Conservation (phyloP, 352 stramenopile genomes). For the Phytophthora agathidicida region DNA sequence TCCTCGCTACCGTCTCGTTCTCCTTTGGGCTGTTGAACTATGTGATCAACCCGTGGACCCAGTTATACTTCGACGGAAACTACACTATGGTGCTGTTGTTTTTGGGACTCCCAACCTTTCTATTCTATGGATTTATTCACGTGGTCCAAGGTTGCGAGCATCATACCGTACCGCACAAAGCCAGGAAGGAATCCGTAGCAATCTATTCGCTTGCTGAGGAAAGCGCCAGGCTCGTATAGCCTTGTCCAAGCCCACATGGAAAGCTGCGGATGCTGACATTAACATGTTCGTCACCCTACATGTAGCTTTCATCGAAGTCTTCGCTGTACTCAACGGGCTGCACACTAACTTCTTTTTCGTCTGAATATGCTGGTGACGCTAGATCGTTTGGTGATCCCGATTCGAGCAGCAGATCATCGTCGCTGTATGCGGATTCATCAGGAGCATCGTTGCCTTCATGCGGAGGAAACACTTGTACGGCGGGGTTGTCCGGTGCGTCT, state of each 20-base stretch:
- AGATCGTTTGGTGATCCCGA: constrained; percentile 20
- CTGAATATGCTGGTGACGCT: constrained; percentile 22
- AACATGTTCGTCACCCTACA: neutral
- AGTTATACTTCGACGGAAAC: constrained; percentile 68
- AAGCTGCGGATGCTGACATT: neutral
- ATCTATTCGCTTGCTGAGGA: constrained; percentile 28
- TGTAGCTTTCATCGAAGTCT: constrained; percentile 54
- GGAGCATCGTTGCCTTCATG: neutral
- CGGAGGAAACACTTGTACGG: neutral
- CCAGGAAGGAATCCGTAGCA: constrained; percentile 15
- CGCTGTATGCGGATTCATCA: constrained; percentile 25
- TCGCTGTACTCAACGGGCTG: constrained; percentile 54
- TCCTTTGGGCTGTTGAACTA: constrained; percentile 77
- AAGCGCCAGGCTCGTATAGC: constrained; percentile 53
- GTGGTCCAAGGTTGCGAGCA: constrained; percentile 69
- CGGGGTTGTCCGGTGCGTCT: neutral
- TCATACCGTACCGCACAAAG: constrained; percentile 48
- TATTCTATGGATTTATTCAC: constrained; percentile 72
- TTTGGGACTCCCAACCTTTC: constrained; percentile 57
- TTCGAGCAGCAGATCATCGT: constrained; percentile 26
- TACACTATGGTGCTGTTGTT: constrained; percentile 66
- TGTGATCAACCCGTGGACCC: constrained; percentile 74
- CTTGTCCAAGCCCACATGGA: constrained; percentile 1
- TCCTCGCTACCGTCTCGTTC: constrained; percentile 74
- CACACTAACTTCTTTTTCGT: constrained; percentile 11